Evolutionary conservation across 2,329 filamentous ascomycete species (phyloP), one percentile per base, ranked within the genome.

Genomic region (Ceratocystis eucalypticola): DNA sequence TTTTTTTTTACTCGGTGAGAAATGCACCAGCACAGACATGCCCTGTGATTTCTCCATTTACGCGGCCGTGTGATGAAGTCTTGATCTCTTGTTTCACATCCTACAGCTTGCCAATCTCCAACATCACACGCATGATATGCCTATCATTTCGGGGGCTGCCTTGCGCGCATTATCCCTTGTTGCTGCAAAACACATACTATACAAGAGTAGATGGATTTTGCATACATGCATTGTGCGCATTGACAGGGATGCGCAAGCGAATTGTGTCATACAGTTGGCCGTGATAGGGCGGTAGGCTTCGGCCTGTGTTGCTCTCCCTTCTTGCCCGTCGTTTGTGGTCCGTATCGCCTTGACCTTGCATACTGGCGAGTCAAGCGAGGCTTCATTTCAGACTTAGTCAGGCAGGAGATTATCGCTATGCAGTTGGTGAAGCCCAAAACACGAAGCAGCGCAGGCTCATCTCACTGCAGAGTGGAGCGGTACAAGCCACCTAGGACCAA

Each of bases 241-340:
- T 57, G 17, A 33, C 53, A 57, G 53, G 53, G 53, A 57, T 57
- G 30, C 17, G 53, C 28, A 57, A 50, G 48, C n/a, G 48, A 50
- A 5, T 50, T 50, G 8, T 57, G 53, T 30, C 53, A 50, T 57
- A n/a, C 22, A 8, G 53, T 15, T 57, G 53, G 5, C 22, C 22
- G 30, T 33, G 28, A 30, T 57, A n/a, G 22, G 53, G 30, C 3
- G 28, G 25, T 57, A 4, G 22, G 53, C 12, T 57, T 15, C 25
- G 20, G 20, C 8, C 20, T 25, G 8, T 5, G 12, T 15, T 25
- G 50, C 53, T 17, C 53, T 22, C 22, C 17, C 25, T 22, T 50
- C 17, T 57, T 28, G 28, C 6, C 17, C 30, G 22, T 57, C 28
- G 30, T 17, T n/a, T 28, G 10, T 57, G 12, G 30, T 15, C 22